These are phyloP conservation scores for Termitomyces sp. DNA, from an alignment of 768 basidiomycete species.

Conservation along the genomic window DNA sequence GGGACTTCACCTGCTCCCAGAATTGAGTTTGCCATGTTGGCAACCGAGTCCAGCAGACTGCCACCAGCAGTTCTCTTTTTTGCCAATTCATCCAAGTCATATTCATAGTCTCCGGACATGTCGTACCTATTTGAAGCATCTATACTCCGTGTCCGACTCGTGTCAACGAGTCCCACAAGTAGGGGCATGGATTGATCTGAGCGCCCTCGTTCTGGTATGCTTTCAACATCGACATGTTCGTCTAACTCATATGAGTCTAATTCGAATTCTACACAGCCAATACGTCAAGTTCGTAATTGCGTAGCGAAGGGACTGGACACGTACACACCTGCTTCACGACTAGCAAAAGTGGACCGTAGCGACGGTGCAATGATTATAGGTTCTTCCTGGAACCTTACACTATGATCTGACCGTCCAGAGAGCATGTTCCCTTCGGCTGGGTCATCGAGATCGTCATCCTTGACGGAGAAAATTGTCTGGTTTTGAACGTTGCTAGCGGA, in stretches of 20 bases:
- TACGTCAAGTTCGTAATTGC: slow-evolving; percentile 6
- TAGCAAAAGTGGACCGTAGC: slow-evolving; percentile 64
- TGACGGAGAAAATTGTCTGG: slow-evolving; percentile 48
- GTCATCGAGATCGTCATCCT: slow-evolving; percentile 47
- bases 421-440: slow-evolving; percentile 31
- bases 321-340: slow-evolving; percentile 76
- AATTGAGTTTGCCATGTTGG: slow-evolving; percentile 96
- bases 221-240: slow-evolving; percentile 27
- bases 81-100: slow-evolving; percentile 71
- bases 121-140: slow-evolving; percentile 42
- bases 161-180: slow-evolving; percentile 73
- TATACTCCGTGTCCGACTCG: slow-evolving; percentile 43
- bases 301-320: slow-evolving; percentile 12
- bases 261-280: slow-evolving; percentile 59
- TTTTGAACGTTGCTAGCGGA: slow-evolving; percentile 34
- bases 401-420: slow-evolving; percentile 31
- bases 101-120: slow-evolving; percentile 25
- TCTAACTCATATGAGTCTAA: slow-evolving; percentile 81
- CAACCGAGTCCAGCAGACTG: slow-evolving; percentile 71
- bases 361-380: slow-evolving; percentile 65
- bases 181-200: slow-evolving; percentile 62
- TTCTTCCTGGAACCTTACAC: slow-evolving; percentile 62
- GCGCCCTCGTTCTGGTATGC: slow-evolving; percentile 24
- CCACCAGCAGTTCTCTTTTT: slow-evolving; percentile 64
- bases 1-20: slow-evolving; percentile 73